Evolutionary conservation across 2,329 filamentous ascomycete species (phyloP).

Genomic region (Verticillium albo-atrum): DNA sequence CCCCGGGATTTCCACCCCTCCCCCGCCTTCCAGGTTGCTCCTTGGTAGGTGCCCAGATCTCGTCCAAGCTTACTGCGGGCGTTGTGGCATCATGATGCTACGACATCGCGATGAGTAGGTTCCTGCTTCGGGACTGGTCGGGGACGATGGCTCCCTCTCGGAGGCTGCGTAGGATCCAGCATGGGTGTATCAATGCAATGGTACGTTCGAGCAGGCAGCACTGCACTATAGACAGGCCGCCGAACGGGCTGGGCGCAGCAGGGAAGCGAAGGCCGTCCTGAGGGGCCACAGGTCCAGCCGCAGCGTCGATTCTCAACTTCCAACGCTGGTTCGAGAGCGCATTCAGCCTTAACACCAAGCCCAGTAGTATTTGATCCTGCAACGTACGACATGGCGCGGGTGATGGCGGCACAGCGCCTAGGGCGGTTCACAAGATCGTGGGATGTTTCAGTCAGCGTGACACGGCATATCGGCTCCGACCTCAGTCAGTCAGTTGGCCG

Average conservation of each 20-base stretch:
- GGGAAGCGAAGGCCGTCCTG: background rate
- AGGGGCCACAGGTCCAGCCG: background rate
- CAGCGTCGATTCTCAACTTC: background rate
- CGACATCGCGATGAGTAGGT: background rate
- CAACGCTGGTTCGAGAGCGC: background rate
- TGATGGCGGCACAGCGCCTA: background rate
- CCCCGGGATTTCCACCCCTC: background rate
- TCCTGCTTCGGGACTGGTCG: background rate
- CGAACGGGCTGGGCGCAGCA: background rate
- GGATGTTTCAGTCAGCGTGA: background rate
- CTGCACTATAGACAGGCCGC: background rate
- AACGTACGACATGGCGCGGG: background rate
- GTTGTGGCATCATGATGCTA: background rate
- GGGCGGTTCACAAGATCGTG: background rate
- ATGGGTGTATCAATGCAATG: background rate
- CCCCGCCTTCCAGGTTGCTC: background rate
- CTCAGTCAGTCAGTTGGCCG: background rate
- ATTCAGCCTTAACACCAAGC: background rate
- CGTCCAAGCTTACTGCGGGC: background rate
- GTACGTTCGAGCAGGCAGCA: background rate
- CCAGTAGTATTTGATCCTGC: background rate
- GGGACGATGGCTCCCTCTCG: no score
- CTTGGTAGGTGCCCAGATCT: no score
- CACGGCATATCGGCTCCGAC: background rate
- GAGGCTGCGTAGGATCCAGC: no score